A percentile compares a stretch with the other conserved stretches of the same genome.
Conservation (phyloP, 2,329 filamentous ascomycete species). For the Ascochyta viciae-villosae region DNA sequence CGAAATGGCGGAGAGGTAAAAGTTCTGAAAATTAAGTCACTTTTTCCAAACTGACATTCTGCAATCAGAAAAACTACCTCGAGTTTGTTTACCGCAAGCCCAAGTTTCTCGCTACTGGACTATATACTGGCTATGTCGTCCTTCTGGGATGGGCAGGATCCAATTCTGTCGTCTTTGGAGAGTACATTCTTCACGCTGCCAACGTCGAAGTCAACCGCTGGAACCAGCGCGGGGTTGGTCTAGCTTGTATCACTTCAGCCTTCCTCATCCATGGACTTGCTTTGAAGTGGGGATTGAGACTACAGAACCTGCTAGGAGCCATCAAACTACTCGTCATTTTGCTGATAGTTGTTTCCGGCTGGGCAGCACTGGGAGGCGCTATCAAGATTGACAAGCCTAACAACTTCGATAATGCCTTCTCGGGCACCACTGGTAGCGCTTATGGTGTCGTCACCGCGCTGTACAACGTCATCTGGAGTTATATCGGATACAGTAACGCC, state of each 20-base stretch:
- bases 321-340: constrained; percentile 72
- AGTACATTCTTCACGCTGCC: constrained; percentile 73
- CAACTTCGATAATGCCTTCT: constrained; percentile 70
- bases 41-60: background rate
- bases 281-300: constrained; percentile 70
- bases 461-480: constrained; percentile 76
- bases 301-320: constrained; percentile 70
- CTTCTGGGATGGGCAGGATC: constrained; percentile 69
- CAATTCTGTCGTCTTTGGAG: constrained; percentile 73
- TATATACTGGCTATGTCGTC: constrained; percentile 68
- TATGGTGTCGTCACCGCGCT: constrained; percentile 74
- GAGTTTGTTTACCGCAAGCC: constrained; percentile 69
- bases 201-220: constrained; percentile 67
- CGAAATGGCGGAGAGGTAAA: constrained; percentile 63
- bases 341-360: constrained; percentile 70
- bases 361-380: constrained; percentile 67
- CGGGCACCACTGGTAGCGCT: constrained; percentile 69
- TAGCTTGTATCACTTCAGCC: constrained; percentile 70
- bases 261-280: constrained; percentile 71
- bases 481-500: constrained; percentile 72
- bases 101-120: constrained; percentile 65
- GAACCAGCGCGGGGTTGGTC: constrained; percentile 71
- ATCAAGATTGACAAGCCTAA: constrained; percentile 64
- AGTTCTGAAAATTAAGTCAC: background rate
- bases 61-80: constrained; percentile 69